Percentiles rank a stretch among this genome's conserved stretches.
phyloP scores from a whole-genome alignment of 176 grass and related monocot species.

The Triticum dicoccoides region DNA sequence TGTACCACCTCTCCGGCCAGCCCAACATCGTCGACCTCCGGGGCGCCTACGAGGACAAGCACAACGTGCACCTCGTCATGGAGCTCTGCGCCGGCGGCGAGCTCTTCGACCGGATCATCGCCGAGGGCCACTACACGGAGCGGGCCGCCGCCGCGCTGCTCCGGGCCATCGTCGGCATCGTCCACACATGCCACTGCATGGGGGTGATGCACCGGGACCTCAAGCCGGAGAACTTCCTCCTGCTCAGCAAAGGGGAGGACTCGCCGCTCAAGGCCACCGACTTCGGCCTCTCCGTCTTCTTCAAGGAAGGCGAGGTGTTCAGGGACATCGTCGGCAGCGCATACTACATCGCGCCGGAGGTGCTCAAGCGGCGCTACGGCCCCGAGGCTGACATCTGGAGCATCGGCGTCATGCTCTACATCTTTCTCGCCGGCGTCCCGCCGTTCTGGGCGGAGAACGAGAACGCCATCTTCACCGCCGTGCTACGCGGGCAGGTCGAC shows the following conservation, averaged over 20 bases:
- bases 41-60: conserved; percentile 82
- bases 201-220: conserved; percentile 86
- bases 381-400: conserved; percentile 85
- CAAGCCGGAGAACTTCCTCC: conserved; percentile 86
- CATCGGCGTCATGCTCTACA: conserved; percentile 85
- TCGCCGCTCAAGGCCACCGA: conserved; percentile 76
- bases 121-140: conserved; percentile 73
- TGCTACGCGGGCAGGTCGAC: conserved; percentile 58
- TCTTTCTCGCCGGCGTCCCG: conserved; percentile 75
- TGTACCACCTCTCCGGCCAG: conserved; percentile 82
- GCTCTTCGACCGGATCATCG: conserved; percentile 93
- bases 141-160: conserved; percentile 53
- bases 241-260: conserved; percentile 55
- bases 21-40: conserved; percentile 58
- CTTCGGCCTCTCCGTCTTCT: conserved; percentile 89
- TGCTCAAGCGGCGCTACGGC: conserved; percentile 69
- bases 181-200: conserved; percentile 72
- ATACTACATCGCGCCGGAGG: conserved; percentile 81
- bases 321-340: conserved; percentile 78
- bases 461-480: conserved; percentile 72
- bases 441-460: conserved; percentile 84
- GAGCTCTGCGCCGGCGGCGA: conserved; percentile 87
- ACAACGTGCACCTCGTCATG: conserved; percentile 82
- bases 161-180: conserved; percentile 53
- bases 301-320: conserved; percentile 66